Evolutionary conservation across 306 rosid species (phyloP).

Genomic region (Cucumis hystrix): DNA sequence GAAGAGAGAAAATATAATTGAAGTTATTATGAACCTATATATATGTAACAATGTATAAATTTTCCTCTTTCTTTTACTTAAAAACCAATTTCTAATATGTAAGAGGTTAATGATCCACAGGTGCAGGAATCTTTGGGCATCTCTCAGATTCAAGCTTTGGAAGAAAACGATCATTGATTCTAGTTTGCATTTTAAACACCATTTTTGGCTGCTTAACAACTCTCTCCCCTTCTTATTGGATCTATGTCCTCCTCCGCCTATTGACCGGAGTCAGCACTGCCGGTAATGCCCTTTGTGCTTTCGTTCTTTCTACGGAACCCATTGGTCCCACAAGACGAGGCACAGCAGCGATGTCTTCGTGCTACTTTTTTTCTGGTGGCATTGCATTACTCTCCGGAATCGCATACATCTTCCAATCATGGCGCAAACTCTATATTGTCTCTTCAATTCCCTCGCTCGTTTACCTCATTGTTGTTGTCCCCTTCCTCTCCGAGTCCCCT

Average conservation of each 20-base stretch:
- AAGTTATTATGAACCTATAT: too few species aligned
- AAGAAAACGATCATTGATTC: conserved; percentile 57
- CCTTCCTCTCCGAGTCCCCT: conserved; percentile 67
- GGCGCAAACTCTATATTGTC: conserved; percentile 59
- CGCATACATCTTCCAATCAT: conserved; percentile 43
- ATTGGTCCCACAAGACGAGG: conserved; percentile 62
- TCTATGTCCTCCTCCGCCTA: conserved; percentile 52
- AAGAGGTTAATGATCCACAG: conserved; percentile 8
- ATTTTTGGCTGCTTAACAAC: conserved; percentile 70
- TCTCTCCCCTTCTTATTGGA: conserved; percentile 37
- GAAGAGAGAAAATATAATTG: too few species aligned
- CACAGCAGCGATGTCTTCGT: conserved; percentile 56
- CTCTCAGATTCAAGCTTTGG: conserved; percentile 67
- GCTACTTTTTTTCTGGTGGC: conserved; percentile 74
- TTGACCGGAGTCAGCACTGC: conserved; percentile 68
- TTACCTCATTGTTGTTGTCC: conserved; percentile 32
- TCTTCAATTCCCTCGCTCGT: conserved; percentile 65
- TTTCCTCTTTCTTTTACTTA: background rate
- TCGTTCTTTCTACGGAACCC: conserved; percentile 65
- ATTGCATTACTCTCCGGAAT: conserved; percentile 48
- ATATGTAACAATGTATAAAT: too few species aligned
- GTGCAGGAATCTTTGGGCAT: conserved; percentile 84
- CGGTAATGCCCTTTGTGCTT: conserved; percentile 65
- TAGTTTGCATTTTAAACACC: conserved; percentile 50
- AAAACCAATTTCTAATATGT: background rate